Percentiles rank a stretch among this genome's conserved stretches.
Evolutionary conservation across 2,329 filamentous ascomycete genomes (phyloP).

Genomic region (Pseudopithomyces maydicus): DNA sequence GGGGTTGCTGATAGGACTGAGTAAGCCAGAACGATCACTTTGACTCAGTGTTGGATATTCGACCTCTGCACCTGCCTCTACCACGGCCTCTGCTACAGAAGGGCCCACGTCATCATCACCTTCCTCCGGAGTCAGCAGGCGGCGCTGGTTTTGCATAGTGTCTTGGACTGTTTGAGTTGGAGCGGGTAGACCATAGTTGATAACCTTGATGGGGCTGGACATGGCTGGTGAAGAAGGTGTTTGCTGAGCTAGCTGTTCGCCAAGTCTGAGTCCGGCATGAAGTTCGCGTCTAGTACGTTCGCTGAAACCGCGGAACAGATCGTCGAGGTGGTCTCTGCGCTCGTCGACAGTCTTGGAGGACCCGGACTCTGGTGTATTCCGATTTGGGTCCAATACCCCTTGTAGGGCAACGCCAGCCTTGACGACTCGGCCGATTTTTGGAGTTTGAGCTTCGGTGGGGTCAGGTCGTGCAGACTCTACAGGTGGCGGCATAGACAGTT

Average conservation of each 20-base stretch:
- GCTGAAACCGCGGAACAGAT: conserved; percentile 47
- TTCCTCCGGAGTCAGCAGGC: conserved; percentile 44
- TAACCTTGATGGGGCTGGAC: conserved; percentile 24
- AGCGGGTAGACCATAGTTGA: conserved; percentile 12
- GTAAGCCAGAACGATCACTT: conserved; percentile 24
- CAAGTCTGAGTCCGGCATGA: conserved; percentile 44
- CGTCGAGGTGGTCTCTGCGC: conserved; percentile 35
- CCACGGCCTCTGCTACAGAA: conserved; percentile 6
- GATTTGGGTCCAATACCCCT: conserved; percentile 39
- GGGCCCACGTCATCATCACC: conserved; percentile 28
- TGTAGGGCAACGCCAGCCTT: conserved; percentile 46
- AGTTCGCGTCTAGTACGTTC: conserved; percentile 45
- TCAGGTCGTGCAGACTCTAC: conserved; percentile 24
- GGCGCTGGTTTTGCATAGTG: conserved; percentile 29
- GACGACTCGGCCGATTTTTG: conserved; percentile 41
- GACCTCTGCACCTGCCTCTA: conserved; percentile 20
- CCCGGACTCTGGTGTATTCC: conserved; percentile 28
- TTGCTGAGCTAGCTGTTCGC: conserved; percentile 42
- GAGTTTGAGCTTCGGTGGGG: conserved; percentile 32
- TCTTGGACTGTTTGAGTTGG: conserved; percentile 30
- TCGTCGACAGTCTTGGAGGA: conserved; percentile 23
- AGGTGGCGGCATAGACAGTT: conserved; percentile 37
- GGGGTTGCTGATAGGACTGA: conserved; percentile 39
- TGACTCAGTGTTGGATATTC: conserved; percentile 31
- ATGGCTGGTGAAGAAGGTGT: conserved; percentile 19